Conservation (phyloP, 2,329 filamentous ascomycete genomes). For the Diaporthe longicolla region DNA sequence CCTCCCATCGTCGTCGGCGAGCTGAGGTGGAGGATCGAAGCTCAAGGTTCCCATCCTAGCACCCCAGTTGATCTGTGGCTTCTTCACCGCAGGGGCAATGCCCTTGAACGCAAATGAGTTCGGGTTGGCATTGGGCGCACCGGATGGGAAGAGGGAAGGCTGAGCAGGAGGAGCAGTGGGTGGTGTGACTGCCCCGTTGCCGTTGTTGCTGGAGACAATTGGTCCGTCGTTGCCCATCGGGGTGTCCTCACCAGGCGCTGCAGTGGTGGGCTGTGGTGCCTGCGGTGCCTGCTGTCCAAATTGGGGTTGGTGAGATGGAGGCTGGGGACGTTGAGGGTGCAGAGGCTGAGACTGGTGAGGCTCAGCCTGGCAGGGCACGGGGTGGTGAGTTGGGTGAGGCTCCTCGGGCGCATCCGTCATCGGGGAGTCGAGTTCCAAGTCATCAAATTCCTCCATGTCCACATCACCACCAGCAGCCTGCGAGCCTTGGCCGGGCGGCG, state of each 20-base stretch:
- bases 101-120: neutral
- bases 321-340: too few relatives aligned
- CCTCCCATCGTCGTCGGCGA: neutral
- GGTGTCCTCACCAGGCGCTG: neutral
- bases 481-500: neutral
- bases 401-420: neutral
- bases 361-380: neutral
- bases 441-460: neutral
- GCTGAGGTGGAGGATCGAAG: neutral
- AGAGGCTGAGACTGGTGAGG: neutral
- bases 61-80: neutral
- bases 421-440: neutral
- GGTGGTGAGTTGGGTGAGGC: neutral
- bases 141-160: neutral
- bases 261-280: neutral
- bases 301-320: too few relatives aligned
- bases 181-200: neutral
- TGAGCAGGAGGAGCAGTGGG: too few relatives aligned
- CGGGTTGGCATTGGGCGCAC: neutral
- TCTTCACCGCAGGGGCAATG: neutral
- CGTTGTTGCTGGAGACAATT: neutral
- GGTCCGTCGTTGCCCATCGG: neutral
- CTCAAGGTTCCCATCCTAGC: neutral
- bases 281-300: neutral
- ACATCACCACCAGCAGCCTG: too few relatives aligned